These are phyloP conservation scores for Collariella sp. DNA, from an alignment of 495 filamentous ascomycete species.

Conservation along the genomic window DNA sequence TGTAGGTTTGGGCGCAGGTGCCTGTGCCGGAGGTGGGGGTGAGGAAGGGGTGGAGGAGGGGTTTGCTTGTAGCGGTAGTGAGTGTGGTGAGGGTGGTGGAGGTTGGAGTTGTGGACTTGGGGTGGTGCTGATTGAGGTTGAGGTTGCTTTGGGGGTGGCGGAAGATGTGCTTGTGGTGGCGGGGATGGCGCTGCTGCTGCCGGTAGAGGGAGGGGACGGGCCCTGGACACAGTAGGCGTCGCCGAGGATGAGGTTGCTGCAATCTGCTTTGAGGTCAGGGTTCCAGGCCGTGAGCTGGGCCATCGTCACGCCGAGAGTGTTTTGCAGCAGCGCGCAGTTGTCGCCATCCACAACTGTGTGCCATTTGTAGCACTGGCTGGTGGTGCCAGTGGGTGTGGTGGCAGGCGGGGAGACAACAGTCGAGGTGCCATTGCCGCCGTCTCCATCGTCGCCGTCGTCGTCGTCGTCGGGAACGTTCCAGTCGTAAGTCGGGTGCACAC, in stretches of 20 bases:
- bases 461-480: background rate
- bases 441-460: background rate
- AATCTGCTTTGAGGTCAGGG: background rate
- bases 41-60: no score
- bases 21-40: no score
- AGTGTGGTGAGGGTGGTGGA: background rate
- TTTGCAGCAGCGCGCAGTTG: conserved; percentile 2
- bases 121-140: background rate
- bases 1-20: background rate
- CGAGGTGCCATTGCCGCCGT: no score
- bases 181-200: background rate
- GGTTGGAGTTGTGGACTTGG: background rate
- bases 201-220: background rate
- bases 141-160: background rate
- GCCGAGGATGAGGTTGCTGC: background rate
- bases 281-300: conserved; percentile 1
- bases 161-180: background rate
- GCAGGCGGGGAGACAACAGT: background rate
- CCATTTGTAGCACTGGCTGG: background rate
- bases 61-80: background rate
- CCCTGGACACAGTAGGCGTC: background rate
- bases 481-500: background rate
- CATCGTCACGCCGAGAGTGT: conserved; percentile 1
- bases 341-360: background rate
- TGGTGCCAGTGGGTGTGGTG: background rate